Conservation (phyloP, 2,329 filamentous ascomycete species). For the Sarocladiaceae sp. region DNA sequence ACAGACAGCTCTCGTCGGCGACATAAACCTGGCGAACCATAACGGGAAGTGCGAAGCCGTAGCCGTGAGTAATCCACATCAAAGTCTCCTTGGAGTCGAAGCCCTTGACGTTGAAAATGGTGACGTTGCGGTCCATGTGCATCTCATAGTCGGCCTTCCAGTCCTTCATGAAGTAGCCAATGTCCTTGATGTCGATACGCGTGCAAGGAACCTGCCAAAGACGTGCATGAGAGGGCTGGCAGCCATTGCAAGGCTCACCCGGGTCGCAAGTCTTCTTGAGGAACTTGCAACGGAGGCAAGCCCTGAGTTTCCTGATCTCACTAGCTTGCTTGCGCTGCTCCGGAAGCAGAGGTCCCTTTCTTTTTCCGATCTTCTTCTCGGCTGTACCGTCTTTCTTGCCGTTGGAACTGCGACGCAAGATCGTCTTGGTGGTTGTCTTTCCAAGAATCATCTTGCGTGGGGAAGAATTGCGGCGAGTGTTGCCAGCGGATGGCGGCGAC, state of each 20-base stretch:
- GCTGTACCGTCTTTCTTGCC: constrained; percentile 72
- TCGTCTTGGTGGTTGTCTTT: constrained; percentile 74
- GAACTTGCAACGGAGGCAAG: constrained; percentile 95
- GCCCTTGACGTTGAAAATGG: constrained; percentile 92
- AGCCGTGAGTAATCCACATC: constrained; percentile 95
- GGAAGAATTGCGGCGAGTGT: constrained; percentile 60
- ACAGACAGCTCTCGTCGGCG: constrained; percentile 86
- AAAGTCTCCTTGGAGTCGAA: constrained; percentile 62
- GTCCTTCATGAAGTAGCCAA: constrained; percentile 98
- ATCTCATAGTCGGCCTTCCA: constrained; percentile 97
- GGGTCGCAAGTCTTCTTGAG: constrained; percentile 99
- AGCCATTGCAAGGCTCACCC: constrained; percentile 91
- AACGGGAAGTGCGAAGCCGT: constrained; percentile 88
- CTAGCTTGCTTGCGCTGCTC: constrained; percentile 96
- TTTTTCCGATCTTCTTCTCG: constrained; percentile 90
- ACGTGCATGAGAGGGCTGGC: constrained; percentile 90
- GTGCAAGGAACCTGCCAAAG: constrained; percentile 98
- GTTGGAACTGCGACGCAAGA: constrained; percentile 72
- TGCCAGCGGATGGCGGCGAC: constrained; percentile 58
- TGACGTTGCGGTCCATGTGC: constrained; percentile 81
- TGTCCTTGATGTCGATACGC: constrained; percentile 97
- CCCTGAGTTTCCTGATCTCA: constrained; percentile 91
- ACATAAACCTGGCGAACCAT: constrained; percentile 93
- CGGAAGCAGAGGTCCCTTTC: constrained; percentile 83
- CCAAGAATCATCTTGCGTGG: constrained; percentile 66